Base-by-base conservation (phyloP, 2,329 filamentous ascomycete species). In the Botrytis squamosa region DNA sequence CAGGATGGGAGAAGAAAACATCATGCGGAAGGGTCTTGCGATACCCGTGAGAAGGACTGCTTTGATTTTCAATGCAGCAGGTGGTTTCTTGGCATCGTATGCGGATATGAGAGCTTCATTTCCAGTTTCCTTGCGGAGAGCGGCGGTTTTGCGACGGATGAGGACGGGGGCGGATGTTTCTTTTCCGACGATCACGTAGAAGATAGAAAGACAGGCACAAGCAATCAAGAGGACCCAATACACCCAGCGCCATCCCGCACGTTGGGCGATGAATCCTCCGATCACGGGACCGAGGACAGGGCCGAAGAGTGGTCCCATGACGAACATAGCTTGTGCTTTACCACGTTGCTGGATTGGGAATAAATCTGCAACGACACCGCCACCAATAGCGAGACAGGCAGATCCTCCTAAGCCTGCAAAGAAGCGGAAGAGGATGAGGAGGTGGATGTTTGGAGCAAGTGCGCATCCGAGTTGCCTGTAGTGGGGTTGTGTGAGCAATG, bases 281-380 rank as follows among this genome's bases (percentile, higher is more conserved):
- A 76, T 76, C 10, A 81, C 77, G 10, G 81, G 81, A 10, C 81
- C 76, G 33, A 75, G 57, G 38, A 77, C 71, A 14, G 84, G 83
- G 3, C 82, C 82, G 29, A 81, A 75, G 36, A 82, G 79, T 16
- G 84, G 84, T 0, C 84, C 85, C 36, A 86, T 80, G 46, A 81
- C 81, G 72, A 84, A 87, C 16, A 79, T 82, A 1, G 85, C 84
- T 88, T 91, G 90, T 70, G 88, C 88, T 6, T 83, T 82, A 20
- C 87, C 89, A 55, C 90, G 85, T 76, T 88, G 84, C 77, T 90
- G 87, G 66, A 86, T 85, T 0, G 80, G 79, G 42, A 92, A 85
- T 81, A 93, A 85, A 79, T 93, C 91, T 44, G 89, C 88, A 49
- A 93, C 89, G 3, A 88, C 88, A 33, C 90, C 90, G 49, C 89